These are phyloP conservation scores for Chlorella sorokiniana DNA, from an alignment of 139 green algal species.

Conservation along the genomic window DNA sequence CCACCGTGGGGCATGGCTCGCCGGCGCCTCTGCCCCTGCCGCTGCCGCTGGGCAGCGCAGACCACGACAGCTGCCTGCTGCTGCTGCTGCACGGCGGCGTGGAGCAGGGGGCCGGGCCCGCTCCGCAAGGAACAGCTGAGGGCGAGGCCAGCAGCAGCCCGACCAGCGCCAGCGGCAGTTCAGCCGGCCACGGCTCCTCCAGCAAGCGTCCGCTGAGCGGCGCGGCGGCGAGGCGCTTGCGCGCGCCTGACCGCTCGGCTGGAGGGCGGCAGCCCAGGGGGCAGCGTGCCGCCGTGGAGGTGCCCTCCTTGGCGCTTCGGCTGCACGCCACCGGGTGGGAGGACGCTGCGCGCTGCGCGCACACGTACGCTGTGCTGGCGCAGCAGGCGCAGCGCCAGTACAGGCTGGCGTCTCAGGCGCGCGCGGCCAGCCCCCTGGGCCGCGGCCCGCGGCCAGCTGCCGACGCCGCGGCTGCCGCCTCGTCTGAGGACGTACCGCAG, in stretches of 20 bases:
- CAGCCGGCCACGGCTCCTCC: too few species aligned
- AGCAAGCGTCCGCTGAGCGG: too few species aligned
- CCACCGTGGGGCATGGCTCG: neutral
- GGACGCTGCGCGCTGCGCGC: conserved; percentile 25
- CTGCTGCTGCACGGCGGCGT: conserved; percentile 4
- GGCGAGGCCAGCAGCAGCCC: neutral
- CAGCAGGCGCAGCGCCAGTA: conserved; percentile 28
- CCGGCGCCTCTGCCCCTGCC: neutral
- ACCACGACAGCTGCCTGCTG: conserved; percentile 14
- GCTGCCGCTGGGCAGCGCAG: neutral
- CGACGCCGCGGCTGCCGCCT: neutral
- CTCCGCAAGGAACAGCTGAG: neutral
- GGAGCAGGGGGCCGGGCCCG: neutral
- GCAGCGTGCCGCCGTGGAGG: neutral
- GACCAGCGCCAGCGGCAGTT: neutral
- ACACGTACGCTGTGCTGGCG: conserved; percentile 29
- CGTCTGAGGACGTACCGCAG: neutral
- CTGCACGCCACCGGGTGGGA: conserved; percentile 28
- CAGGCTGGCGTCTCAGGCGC: neutral
- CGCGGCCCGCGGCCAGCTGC: neutral
- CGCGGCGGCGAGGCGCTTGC: neutral
- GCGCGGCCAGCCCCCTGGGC: neutral
- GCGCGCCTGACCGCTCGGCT: neutral
- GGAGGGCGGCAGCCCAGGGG: neutral
- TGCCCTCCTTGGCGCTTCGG: conserved; percentile 9